phyloP scores from a whole-genome alignment of 495 filamentous ascomycete species.

The Aspergillus conjunctus region DNA sequence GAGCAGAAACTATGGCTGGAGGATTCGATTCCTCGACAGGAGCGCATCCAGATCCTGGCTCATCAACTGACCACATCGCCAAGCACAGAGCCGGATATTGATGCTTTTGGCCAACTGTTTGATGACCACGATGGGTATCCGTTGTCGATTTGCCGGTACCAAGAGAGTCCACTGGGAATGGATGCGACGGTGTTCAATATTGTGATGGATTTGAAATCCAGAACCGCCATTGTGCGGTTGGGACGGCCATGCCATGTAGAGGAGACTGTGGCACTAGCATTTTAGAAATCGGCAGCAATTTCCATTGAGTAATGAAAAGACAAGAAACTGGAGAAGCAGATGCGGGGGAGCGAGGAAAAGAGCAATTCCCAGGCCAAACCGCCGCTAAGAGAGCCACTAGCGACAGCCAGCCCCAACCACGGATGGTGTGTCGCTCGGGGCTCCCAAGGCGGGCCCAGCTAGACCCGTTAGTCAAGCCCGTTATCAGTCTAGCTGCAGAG shows the following conservation, averaged over 20 bases:
- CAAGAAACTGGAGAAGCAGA: neutral
- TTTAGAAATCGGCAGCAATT: neutral
- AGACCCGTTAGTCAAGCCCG: neutral
- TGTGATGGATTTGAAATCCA: conserved; percentile 8
- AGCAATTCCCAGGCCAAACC: too few species aligned
- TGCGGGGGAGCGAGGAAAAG: neutral
- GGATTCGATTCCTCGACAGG: neutral
- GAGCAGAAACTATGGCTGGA: neutral
- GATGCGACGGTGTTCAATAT: conserved; percentile 9
- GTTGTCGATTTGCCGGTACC: neutral
- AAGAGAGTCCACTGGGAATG: neutral
- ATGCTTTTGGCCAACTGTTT: neutral
- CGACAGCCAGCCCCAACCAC: neutral
- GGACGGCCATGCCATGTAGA: neutral
- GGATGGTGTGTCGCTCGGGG: neutral
- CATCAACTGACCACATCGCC: neutral
- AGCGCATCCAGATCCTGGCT: neutral
- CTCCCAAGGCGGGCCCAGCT: neutral
- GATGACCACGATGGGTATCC: conserved; percentile 1
- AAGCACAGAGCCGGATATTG: neutral
- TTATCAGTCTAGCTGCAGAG: neutral
- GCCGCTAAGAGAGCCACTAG: too few species aligned
- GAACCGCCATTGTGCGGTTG: neutral
- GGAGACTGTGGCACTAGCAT: neutral
- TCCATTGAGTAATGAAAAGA: neutral